Percentiles rank a stretch among this genome's conserved stretches.
Evolutionary conservation across 805 yeast species (phyloP).

Genomic region (Candida sphagnicola): DNA sequence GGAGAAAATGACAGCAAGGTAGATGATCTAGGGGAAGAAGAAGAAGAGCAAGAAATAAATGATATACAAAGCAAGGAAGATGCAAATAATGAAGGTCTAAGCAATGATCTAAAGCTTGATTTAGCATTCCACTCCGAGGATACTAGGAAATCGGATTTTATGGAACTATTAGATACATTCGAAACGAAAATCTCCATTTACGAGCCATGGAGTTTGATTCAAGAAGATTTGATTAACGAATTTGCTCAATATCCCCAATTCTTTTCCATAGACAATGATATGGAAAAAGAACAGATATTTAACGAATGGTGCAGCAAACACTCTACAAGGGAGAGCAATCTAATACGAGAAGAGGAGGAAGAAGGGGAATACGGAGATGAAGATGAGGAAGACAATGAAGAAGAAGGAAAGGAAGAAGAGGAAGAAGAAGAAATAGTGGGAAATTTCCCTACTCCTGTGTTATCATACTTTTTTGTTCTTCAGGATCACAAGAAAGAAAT

Average conservation of each 20-base stretch:
- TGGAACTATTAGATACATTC: conserved; percentile 20
- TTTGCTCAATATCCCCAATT: conserved; percentile 25
- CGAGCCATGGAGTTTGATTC: conserved; percentile 36
- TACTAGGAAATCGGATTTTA: conserved; percentile 14
- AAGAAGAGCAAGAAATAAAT: neutral
- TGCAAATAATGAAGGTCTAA: conserved; percentile 1
- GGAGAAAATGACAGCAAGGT: conserved; percentile 6
- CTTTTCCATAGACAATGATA: conserved; percentile 17
- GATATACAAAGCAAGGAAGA: neutral
- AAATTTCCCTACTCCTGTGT: conserved; percentile 18
- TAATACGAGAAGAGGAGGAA: conserved; percentile 2
- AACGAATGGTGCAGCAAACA: conserved; percentile 20
- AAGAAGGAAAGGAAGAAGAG: conserved; percentile 2
- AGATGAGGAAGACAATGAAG: conserved; percentile 4
- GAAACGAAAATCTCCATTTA: conserved; percentile 23
- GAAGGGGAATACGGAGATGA: conserved; percentile 6
- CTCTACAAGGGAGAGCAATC: conserved; percentile 2
- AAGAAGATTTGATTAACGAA: conserved; percentile 29
- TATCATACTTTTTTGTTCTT: conserved; percentile 19
- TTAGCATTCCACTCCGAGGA: conserved; percentile 11
- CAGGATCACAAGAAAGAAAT: conserved; percentile 28
- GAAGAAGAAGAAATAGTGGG: conserved; percentile 5
- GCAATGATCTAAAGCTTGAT: conserved; percentile 12
- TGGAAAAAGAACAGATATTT: conserved; percentile 19
- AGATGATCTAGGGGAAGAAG: too few relatives aligned